Conservation (phyloP, 2,329 filamentous ascomycete genomes). For the Sporothrix curviconia region DNA sequence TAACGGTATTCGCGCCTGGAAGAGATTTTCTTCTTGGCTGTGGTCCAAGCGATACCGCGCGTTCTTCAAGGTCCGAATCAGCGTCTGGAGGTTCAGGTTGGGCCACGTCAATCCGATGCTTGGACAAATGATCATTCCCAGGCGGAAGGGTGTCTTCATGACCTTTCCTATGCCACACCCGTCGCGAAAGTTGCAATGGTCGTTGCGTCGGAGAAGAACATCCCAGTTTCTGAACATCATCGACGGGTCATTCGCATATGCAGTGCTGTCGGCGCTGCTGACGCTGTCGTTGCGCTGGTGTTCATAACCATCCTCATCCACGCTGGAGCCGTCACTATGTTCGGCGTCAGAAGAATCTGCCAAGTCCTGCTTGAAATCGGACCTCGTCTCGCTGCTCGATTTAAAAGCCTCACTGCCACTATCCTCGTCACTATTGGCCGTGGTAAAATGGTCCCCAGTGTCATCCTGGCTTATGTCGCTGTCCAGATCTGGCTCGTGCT, state of each 20-base stretch:
- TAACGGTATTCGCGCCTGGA: neutral
- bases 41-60: neutral
- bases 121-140: conserved; percentile 15
- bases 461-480: neutral
- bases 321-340: too few relatives aligned
- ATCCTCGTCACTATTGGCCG: too few relatives aligned
- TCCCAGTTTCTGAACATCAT: conserved; percentile 4
- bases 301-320: neutral
- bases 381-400: too few relatives aligned
- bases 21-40: neutral
- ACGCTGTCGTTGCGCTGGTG: neutral
- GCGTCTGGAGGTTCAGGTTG: neutral
- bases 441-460: neutral
- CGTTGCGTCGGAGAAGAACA: neutral
- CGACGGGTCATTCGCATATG: neutral
- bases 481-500: neutral
- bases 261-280: neutral
- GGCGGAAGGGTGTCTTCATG: neutral
- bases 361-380: too few relatives aligned
- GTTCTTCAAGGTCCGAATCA: conserved; percentile 2
- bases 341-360: too few relatives aligned
- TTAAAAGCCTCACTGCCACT: too few relatives aligned
- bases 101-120: conserved; percentile 11
- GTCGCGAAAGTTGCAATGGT: neutral
- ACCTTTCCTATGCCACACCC: neutral